These are phyloP conservation scores for Nicotiana attenuata DNA, from an alignment of 257 asterid species.

Conservation along the genomic window DNA sequence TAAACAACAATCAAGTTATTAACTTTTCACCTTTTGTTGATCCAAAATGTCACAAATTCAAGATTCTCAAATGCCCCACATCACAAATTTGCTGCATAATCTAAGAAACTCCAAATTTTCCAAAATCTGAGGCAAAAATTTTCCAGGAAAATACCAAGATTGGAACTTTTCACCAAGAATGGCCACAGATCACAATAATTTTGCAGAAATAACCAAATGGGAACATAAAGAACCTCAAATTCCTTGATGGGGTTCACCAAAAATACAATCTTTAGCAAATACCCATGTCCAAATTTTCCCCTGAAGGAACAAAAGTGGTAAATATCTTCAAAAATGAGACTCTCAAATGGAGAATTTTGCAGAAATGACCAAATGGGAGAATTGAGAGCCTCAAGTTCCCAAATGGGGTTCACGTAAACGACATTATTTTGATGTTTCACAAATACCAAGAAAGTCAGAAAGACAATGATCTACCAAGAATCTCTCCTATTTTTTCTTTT, in stretches of 20 bases:
- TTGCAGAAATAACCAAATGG: not conserved
- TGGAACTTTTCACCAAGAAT: not conserved
- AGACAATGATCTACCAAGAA: slow-evolving; percentile 41
- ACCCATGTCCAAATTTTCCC: slow-evolving; percentile 27
- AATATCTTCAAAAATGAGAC: slow-evolving; percentile 18
- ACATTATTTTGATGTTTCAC: slow-evolving; percentile 16
- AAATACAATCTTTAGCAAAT: not conserved
- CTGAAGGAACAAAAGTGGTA: slow-evolving; percentile 27
- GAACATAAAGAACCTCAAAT: not conserved
- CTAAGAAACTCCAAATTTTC: not conserved
- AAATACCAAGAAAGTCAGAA: slow-evolving; percentile 32
- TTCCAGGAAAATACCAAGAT: slow-evolving; percentile 6
- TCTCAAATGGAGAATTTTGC: slow-evolving; percentile 26
- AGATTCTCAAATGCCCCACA: slow-evolving; percentile 16
- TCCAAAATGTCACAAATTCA: slow-evolving; percentile 14
- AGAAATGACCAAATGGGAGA: slow-evolving; percentile 7
- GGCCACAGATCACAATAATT: slow-evolving; percentile 4
- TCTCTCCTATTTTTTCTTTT: slow-evolving; percentile 6
- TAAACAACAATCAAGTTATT: slow-evolving; percentile 4
- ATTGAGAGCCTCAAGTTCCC: slow-evolving; percentile 4
- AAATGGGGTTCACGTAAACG: not conserved
- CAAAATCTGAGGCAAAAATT: not conserved
- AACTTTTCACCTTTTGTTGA: slow-evolving; percentile 18
- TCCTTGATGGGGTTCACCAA: slow-evolving; percentile 9
- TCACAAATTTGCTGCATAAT: slow-evolving; percentile 10